Evolutionary conservation across 139 green algal genomes (phyloP).

Genomic region (Picochlorum sp.): DNA sequence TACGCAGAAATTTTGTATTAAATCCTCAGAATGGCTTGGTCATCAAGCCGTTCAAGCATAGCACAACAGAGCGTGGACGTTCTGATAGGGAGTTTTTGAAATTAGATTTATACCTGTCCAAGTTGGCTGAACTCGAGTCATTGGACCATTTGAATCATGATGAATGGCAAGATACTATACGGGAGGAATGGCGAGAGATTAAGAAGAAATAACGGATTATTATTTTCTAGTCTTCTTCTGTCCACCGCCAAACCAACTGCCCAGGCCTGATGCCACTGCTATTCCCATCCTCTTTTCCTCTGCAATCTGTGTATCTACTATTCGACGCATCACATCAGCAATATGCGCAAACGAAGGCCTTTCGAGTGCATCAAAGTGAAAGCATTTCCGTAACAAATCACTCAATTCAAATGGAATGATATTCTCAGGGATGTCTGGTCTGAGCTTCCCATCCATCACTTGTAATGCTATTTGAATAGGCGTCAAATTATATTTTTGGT

Average conservation of each 20-base stretch:
- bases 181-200: not conserved
- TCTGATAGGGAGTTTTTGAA: slow-evolving; percentile 80
- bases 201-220: not conserved
- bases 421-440: slow-evolving; percentile 33
- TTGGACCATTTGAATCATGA: slow-evolving; percentile 63
- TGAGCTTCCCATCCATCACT: slow-evolving; percentile 25
- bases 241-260: not conserved
- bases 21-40: slow-evolving; percentile 84
- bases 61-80: slow-evolving; percentile 50
- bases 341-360: slow-evolving; percentile 49
- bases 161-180: slow-evolving; percentile 48
- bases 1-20: slow-evolving; percentile 90
- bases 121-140: slow-evolving; percentile 55
- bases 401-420: slow-evolving; percentile 26
- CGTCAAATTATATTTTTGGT: slow-evolving; percentile 54
- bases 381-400: slow-evolving; percentile 30
- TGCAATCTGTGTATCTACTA: not conserved
- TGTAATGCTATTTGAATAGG: slow-evolving; percentile 53
- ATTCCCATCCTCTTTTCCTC: not conserved
- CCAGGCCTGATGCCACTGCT: not conserved
- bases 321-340: not conserved
- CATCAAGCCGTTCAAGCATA: slow-evolving; percentile 80
- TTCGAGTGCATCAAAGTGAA: slow-evolving; percentile 48
- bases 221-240: not conserved
- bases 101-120: slow-evolving; percentile 69